These are phyloP conservation scores for Cercospora citrullina DNA, from an alignment of 2,329 filamentous ascomycete species.

Conservation along the genomic window DNA sequence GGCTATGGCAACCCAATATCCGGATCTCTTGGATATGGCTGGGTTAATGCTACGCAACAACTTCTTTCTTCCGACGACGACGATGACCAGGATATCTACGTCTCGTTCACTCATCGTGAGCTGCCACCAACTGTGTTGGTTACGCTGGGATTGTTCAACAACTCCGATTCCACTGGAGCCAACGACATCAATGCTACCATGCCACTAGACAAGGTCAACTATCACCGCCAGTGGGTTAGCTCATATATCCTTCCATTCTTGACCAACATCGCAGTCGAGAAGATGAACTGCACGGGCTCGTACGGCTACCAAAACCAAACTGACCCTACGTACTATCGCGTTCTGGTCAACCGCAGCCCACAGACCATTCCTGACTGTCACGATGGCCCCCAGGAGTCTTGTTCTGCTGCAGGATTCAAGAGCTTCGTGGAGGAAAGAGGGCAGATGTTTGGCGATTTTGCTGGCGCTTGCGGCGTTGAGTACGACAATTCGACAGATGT, in stretches of 20 bases:
- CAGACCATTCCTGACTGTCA: slow-evolving; percentile 51
- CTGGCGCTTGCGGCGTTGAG: slow-evolving; percentile 45
- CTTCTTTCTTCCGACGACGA: slow-evolving; percentile 49
- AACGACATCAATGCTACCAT: slow-evolving; percentile 63
- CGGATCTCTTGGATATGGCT: slow-evolving; percentile 63
- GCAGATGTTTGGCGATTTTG: slow-evolving; percentile 47
- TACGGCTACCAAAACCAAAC: slow-evolving; percentile 53
- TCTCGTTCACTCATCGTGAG: slow-evolving; percentile 70
- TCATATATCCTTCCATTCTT: slow-evolving; percentile 65
- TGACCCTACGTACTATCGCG: slow-evolving; percentile 48
- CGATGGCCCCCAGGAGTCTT: slow-evolving; percentile 55
- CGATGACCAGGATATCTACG: slow-evolving; percentile 60
- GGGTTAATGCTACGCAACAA: slow-evolving; percentile 62
- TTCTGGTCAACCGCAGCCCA: slow-evolving; percentile 54
- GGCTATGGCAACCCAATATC: slow-evolving; percentile 63
- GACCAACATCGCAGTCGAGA: slow-evolving; percentile 66
- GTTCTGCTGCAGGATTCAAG: slow-evolving; percentile 47
- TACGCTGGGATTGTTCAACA: slow-evolving; percentile 69
- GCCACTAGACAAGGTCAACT: slow-evolving; percentile 63
- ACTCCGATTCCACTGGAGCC: slow-evolving; percentile 57
- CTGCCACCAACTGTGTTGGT: slow-evolving; percentile 66
- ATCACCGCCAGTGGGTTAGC: slow-evolving; percentile 63
- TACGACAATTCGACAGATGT: slow-evolving; percentile 48
- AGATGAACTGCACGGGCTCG: slow-evolving; percentile 59
- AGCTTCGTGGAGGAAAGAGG: slow-evolving; percentile 47